A percentile compares a stretch with the other conserved stretches of the same genome.
Evolutionary conservation across 2,329 filamentous ascomycete genomes (phyloP).

Genomic region (Verticillium zaregamsianum): DNA sequence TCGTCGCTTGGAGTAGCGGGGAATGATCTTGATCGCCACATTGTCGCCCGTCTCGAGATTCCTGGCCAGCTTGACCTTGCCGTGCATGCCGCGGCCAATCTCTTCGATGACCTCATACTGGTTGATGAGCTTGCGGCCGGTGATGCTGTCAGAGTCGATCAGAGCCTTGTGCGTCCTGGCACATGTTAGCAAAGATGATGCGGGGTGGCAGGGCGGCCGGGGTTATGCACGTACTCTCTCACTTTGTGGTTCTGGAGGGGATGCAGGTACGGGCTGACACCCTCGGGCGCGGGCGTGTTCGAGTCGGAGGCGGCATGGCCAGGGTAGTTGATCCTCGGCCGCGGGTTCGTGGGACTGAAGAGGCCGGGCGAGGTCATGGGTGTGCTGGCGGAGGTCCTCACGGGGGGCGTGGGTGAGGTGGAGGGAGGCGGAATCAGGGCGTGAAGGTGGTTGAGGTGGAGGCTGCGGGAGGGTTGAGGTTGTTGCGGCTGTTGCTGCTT

Average conservation of each 20-base stretch:
- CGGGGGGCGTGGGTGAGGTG: constrained; percentile 32
- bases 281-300: constrained; percentile 43
- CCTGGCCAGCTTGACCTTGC: constrained; percentile 93
- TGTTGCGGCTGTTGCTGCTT: not conserved
- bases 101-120: constrained; percentile 97
- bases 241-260: constrained; percentile 70
- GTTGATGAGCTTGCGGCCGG: constrained; percentile 94
- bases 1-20: constrained; percentile 88
- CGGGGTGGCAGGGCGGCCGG: not conserved
- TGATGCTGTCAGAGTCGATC: constrained; percentile 82
- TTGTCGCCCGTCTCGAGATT: constrained; percentile 71
- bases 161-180: constrained; percentile 80
- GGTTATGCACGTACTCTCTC: constrained; percentile 59
- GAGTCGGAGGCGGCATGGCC: constrained; percentile 46
- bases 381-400: constrained; percentile 50
- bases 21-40: constrained; percentile 98
- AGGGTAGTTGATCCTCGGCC: constrained; percentile 33
- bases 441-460: constrained; percentile 9
- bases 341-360: constrained; percentile 47
- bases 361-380: constrained; percentile 59
- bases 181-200: constrained; percentile 1
- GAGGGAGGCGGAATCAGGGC: constrained; percentile 17
- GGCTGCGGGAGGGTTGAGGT: constrained; percentile 5
- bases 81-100: constrained; percentile 91
- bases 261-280: constrained; percentile 61